phyloP scores from a whole-genome alignment of 768 basidiomycete genomes.

The Tricholoma hemisulphureum region DNA sequence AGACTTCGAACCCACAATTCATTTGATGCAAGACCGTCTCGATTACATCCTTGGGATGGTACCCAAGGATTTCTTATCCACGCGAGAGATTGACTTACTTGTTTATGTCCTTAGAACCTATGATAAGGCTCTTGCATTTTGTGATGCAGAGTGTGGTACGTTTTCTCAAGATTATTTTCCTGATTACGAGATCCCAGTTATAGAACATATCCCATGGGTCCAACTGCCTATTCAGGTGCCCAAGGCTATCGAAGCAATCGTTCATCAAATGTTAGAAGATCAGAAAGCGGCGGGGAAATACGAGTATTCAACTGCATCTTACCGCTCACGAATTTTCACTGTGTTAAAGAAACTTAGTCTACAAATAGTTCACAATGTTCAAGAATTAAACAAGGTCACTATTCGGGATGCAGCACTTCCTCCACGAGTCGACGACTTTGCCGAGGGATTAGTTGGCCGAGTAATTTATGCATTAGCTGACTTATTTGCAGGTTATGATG shows the following conservation, averaged over 20 bases:
- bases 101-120: constrained; percentile 10
- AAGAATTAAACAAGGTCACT: constrained; percentile 8
- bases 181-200: background rate
- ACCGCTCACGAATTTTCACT: constrained; percentile 21
- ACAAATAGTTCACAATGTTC: constrained; percentile 26
- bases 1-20: constrained; percentile 5
- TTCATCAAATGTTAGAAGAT: no score
- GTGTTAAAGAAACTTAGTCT: constrained; percentile 28
- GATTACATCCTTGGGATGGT: constrained; percentile 12
- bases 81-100: constrained; percentile 17
- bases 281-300: no score
- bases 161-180: constrained; percentile 11
- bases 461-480: constrained; percentile 7
- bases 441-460: constrained; percentile 3
- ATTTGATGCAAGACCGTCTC: constrained; percentile 13
- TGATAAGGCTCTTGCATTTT: constrained; percentile 15
- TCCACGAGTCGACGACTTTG: constrained; percentile 10
- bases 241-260: constrained; percentile 18
- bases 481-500: constrained; percentile 4
- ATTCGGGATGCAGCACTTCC: background rate
- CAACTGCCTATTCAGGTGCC: constrained; percentile 19
- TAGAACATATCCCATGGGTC: background rate
- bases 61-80: background rate
- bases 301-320: no score
- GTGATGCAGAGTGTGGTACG: constrained; percentile 20